Evolutionary conservation across 352 stramenopile genomes (phyloP).

Genomic region (Globisporangium orthogonon): DNA sequence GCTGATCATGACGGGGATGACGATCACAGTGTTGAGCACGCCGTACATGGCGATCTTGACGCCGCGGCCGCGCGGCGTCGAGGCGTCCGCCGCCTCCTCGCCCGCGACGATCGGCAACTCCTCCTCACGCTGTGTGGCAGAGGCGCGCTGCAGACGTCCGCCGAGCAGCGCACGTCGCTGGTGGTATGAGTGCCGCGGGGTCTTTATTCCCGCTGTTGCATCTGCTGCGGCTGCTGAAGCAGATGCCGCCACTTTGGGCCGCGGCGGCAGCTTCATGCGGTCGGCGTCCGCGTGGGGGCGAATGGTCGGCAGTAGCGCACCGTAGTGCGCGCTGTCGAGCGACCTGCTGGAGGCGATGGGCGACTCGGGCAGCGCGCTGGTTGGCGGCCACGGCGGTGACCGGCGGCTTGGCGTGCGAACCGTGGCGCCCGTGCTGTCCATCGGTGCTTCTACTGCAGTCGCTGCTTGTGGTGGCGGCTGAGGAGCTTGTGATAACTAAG

Average conservation of each 20-base stretch:
- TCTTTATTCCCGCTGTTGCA: conserved; percentile 23
- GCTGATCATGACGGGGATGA: conserved; percentile 86
- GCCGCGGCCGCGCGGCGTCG: conserved; percentile 14
- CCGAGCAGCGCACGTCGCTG: conserved; percentile 15
- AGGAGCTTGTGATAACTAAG: background rate
- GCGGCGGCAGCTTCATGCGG: conserved; percentile 8
- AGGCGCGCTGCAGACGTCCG: conserved; percentile 3
- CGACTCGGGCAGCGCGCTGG: conserved; percentile 3
- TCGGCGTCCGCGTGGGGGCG: conserved; percentile 2
- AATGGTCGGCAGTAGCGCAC: conserved; percentile 12
- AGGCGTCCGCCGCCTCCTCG: background rate
- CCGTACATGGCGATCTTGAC: conserved; percentile 81
- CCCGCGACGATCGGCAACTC: conserved; percentile 3
- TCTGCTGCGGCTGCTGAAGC: background rate
- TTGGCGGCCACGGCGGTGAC: conserved; percentile 16
- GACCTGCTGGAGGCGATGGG: conserved; percentile 13
- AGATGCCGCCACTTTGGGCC: background rate
- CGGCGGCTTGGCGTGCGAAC: conserved; percentile 58
- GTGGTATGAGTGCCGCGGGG: conserved; percentile 48
- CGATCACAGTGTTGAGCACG: conserved; percentile 93
- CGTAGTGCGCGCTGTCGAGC: conserved; percentile 26
- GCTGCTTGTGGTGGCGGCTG: background rate
- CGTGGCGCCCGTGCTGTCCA: conserved; percentile 80
- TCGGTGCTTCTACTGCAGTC: conserved; percentile 11
- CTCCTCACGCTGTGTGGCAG: conserved; percentile 7